phyloP scores from a whole-genome alignment of 495 filamentous ascomycete species.

The Letharia columbiana region DNA sequence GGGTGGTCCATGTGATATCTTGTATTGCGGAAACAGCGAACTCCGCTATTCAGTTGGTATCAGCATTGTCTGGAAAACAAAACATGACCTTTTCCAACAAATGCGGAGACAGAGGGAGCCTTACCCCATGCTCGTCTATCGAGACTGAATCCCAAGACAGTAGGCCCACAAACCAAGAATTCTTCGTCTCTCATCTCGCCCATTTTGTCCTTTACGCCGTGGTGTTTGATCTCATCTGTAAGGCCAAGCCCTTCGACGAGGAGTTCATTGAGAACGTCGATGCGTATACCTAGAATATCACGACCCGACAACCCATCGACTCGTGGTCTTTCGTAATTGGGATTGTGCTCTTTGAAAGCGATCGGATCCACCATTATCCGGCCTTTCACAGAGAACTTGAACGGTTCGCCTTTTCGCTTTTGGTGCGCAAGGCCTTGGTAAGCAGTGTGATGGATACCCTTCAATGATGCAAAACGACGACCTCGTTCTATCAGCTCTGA shows the following conservation, averaged over 20 bases:
- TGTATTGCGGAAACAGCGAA: constrained; percentile 19
- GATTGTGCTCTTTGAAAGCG: constrained; percentile 22
- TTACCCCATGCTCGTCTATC: constrained; percentile 25
- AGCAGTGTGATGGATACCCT: constrained; percentile 23
- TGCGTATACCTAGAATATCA: constrained; percentile 13
- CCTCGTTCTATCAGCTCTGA: constrained; percentile 19
- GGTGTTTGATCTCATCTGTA: constrained; percentile 4
- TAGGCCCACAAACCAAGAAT: constrained; percentile 27
- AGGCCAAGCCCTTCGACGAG: constrained; percentile 6
- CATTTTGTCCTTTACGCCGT: constrained; percentile 2
- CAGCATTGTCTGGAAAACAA: neutral
- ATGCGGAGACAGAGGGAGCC: neutral
- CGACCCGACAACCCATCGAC: constrained; percentile 14
- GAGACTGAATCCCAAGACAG: constrained; percentile 28
- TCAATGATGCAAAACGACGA: constrained; percentile 20
- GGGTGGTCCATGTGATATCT: constrained; percentile 17
- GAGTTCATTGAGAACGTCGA: constrained; percentile 9
- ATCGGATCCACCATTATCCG: constrained; percentile 18
- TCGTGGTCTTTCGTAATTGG: constrained; percentile 19
- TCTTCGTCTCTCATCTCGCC: constrained; percentile 26
- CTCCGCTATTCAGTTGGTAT: constrained; percentile 8
- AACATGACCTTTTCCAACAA: neutral
- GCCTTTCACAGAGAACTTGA: constrained; percentile 20
- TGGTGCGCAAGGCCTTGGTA: constrained; percentile 27
- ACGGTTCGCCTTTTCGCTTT: constrained; percentile 17